Evolutionary conservation across 2,329 filamentous ascomycete genomes (phyloP), one percentile per base, ranked within the genome.

Genomic region (Penicillium sclerotiorum): DNA sequence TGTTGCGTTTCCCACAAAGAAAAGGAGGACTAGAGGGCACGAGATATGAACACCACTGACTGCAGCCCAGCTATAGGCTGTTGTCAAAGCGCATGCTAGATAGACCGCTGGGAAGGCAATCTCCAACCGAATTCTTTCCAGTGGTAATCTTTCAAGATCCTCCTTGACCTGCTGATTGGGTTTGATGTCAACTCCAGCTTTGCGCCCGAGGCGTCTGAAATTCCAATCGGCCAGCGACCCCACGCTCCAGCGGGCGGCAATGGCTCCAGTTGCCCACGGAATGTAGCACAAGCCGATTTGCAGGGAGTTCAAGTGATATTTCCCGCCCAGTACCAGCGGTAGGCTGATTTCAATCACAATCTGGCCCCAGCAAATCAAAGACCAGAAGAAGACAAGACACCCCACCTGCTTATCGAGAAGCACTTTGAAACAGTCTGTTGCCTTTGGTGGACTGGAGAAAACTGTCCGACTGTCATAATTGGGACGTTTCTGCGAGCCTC

Each of bases 271-370:
- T 5, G 35, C 36, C 9, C 15, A 47, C 1, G 43, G 22, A n/a
- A 46, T 33, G 23, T 39, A 38, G 17, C 43, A 30, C 1, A 39
- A 33, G n/a, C 43, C 33, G 11, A 38, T n/a, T n/a, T 46, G 22
- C 5, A 46, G 33, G 17, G 36, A 17, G 13, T 40, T 23, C 6
- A 40, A 17, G 17, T 47, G 35, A 15, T 40, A 41, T n/a, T 40
- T 32, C 17, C 5, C 18, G 13, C 22, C 18, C 5, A 47, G 36
- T 12, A 40, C 4, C 7, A 9, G 4, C 12, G 36, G 22, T 8
- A 71, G 55, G 18, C 62, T 61, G 23, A 66, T 64, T 1, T 67
- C 63, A 69, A 74, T 63, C 65, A 71, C 33, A 59, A 64, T 13
- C 64, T 68, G 57, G 65, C 73, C 37, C 65, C 57, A 35, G 66